A percentile compares a stretch with the other conserved stretches of the same genome.
Conservation (phyloP, 768 basidiomycete species). For the Tulasnella calospora region DNA sequence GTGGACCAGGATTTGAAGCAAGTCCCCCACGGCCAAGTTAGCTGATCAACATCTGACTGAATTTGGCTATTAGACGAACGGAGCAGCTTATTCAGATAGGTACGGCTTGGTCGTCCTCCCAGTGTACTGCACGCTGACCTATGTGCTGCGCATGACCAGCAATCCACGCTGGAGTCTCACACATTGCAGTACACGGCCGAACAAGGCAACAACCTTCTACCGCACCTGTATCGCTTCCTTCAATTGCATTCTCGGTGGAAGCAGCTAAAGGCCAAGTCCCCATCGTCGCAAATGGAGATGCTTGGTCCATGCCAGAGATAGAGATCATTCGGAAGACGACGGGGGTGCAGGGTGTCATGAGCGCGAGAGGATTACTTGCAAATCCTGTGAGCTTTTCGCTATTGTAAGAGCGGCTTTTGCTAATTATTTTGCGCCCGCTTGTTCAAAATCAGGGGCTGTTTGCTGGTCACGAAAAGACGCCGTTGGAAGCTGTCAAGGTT, state of each 20-base stretch:
- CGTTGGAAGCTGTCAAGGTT: conserved; percentile 38
- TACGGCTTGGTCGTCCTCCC: background rate
- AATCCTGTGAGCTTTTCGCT: conserved; percentile 37
- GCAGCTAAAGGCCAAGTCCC: conserved; percentile 41
- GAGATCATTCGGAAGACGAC: conserved; percentile 37
- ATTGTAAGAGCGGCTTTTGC: background rate
- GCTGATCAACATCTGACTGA: background rate
- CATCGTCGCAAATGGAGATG: conserved; percentile 45
- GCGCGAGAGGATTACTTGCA: conserved; percentile 44
- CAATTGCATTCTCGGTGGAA: conserved; percentile 43
- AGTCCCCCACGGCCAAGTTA: conserved; percentile 16
- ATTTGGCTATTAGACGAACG: conserved; percentile 34
- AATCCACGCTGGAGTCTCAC: conserved; percentile 39
- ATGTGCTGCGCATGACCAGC: conserved; percentile 29
- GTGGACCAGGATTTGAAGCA: conserved; percentile 42
- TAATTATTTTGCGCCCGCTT: background rate
- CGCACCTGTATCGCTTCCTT: conserved; percentile 39
- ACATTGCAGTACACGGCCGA: conserved; percentile 46
- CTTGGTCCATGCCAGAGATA: conserved; percentile 41
- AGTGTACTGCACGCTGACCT: background rate
- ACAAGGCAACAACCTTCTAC: conserved; percentile 44
- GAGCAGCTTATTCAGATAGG: conserved; percentile 40
- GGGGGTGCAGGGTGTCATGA: conserved; percentile 45
- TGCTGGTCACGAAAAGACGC: conserved; percentile 39
- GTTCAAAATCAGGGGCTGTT: conserved; percentile 38